These are phyloP conservation scores for Nyssa sinensis DNA, from an alignment of 148 eudicot genomes.

Conservation along the genomic window DNA sequence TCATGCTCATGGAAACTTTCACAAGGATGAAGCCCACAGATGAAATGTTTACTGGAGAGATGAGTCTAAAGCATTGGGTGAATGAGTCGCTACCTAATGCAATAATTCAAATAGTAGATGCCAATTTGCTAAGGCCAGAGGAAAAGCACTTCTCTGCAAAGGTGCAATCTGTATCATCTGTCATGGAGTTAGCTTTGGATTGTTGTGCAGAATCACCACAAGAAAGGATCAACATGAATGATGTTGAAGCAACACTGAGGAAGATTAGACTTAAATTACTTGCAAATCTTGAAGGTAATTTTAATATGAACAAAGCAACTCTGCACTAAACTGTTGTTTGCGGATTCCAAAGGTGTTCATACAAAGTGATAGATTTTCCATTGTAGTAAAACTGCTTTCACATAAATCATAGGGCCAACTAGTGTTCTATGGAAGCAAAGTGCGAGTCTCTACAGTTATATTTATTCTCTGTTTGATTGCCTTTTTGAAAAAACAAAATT, in stretches of 20 bases:
- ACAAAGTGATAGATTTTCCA: too few relatives aligned
- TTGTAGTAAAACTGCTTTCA: too few relatives aligned
- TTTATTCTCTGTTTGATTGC: too few relatives aligned
- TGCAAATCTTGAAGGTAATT: too few relatives aligned
- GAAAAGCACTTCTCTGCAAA: background rate
- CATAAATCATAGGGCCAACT: too few relatives aligned
- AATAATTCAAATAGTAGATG: background rate
- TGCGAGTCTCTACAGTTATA: too few relatives aligned
- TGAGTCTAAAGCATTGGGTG: constrained; percentile 3
- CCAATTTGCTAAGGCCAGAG: background rate
- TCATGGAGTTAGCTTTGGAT: constrained; percentile 10
- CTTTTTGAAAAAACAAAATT: too few relatives aligned
- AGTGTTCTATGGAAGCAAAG: too few relatives aligned
- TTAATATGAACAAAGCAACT: too few relatives aligned
- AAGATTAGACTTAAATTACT: too few relatives aligned
- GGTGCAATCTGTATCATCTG: background rate
- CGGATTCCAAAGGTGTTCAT: too few relatives aligned
- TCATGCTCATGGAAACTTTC: constrained; percentile 8
- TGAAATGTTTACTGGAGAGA: constrained; percentile 2
- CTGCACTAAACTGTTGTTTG: too few relatives aligned
- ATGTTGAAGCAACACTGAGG: background rate
- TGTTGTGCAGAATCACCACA: constrained; percentile 10
- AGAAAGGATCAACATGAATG: background rate
- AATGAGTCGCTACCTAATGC: background rate
- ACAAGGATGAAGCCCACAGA: constrained; percentile 7